A percentile compares a stretch with the other conserved stretches of the same genome.
These are phyloP conservation scores for Sporobolomyces phaffii DNA, from an alignment of 768 basidiomycete genomes.

Conservation along the genomic window DNA sequence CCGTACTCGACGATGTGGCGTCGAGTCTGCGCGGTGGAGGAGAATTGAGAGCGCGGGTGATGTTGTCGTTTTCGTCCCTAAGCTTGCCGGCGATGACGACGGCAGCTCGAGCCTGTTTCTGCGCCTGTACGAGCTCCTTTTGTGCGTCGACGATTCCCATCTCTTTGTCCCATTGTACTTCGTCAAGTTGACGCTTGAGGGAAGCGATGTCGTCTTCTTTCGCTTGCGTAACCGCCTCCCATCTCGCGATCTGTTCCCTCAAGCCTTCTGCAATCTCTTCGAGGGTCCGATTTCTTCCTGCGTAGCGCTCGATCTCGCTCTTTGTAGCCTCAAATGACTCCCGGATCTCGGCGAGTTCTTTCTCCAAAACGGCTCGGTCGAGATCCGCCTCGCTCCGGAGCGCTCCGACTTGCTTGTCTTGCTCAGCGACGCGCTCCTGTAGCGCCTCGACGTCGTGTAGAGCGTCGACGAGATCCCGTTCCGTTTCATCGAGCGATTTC, in stretches of 20 bases:
- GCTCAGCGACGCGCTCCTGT: constrained; percentile 64
- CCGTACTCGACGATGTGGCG: neutral
- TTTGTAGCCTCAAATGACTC: constrained; percentile 59
- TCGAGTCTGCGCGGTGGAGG: constrained; percentile 18
- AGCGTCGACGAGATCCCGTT: constrained; percentile 41
- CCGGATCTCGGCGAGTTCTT: constrained; percentile 70
- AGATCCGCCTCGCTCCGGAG: constrained; percentile 89
- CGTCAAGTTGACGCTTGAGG: constrained; percentile 3
- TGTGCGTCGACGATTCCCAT: constrained; percentile 20
- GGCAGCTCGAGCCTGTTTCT: constrained; percentile 42
- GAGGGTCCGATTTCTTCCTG: constrained; percentile 53
- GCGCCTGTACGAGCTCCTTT: constrained; percentile 23
- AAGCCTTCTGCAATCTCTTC: constrained; percentile 58
- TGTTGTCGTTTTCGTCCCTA: constrained; percentile 45
- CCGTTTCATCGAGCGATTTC: neutral
- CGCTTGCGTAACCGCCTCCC: constrained; percentile 13
- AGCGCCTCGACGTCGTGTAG: constrained; percentile 63
- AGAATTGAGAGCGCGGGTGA: constrained; percentile 36
- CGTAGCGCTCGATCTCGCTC: constrained; percentile 50
- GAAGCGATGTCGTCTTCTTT: constrained; percentile 64
- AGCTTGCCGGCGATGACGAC: constrained; percentile 44
- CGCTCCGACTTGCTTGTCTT: constrained; percentile 72
- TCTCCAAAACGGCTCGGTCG: constrained; percentile 84
- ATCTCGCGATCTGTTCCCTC: constrained; percentile 60
- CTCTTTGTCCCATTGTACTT: constrained; percentile 19